phyloP scores from a whole-genome alignment of 495 filamentous ascomycete genomes.

The Choiromyces venosus region DNA sequence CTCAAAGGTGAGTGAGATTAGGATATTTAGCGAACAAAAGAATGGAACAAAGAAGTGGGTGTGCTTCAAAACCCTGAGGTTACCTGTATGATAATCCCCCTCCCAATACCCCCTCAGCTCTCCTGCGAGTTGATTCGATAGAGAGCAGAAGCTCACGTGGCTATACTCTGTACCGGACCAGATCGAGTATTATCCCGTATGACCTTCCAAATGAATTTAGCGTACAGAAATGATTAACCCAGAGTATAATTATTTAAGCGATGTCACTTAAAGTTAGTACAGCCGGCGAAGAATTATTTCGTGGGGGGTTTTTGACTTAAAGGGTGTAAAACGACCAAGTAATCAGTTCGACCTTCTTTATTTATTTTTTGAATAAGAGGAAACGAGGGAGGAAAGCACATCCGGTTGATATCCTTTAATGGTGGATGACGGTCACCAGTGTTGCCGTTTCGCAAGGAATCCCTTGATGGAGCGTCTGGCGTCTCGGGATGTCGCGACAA shows the following conservation, averaged over 20 bases:
- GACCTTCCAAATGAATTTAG: neutral
- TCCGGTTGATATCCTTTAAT: neutral
- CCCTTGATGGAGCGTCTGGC: neutral
- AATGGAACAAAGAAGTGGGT: neutral
- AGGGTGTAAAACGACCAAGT: neutral
- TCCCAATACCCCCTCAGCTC: neutral
- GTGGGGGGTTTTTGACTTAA: neutral
- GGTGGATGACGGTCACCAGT: neutral
- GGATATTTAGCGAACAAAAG: neutral
- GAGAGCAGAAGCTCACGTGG: neutral
- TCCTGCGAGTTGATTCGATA: neutral
- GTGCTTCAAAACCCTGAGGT: neutral
- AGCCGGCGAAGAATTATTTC: neutral
- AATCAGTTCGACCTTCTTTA: neutral
- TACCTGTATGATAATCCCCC: neutral
- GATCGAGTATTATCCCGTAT: neutral
- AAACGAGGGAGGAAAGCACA: neutral
- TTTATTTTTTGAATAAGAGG: neutral
- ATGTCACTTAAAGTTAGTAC: neutral
- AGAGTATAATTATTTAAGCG: constrained; percentile 4
- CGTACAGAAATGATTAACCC: neutral
- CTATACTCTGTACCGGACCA: neutral
- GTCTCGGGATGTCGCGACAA: neutral
- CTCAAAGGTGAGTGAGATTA: neutral
- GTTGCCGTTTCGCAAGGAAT: neutral